Base-by-base conservation (phyloP, 495 filamentous ascomycete genomes). In the Aeminium ludgeri region DNA sequence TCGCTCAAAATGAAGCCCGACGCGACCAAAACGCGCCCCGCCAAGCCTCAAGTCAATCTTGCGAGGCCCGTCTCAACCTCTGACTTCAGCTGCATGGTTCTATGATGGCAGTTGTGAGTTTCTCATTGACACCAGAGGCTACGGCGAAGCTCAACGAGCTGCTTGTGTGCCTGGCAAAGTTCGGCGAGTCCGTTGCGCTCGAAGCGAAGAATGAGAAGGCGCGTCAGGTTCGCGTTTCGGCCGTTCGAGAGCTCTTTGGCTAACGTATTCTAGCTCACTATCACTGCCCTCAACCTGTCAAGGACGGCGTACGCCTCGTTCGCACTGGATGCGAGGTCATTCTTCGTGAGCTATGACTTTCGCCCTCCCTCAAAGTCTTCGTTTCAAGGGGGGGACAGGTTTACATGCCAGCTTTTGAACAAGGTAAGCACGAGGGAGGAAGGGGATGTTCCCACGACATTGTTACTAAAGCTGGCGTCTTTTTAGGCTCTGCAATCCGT, bases 301-400 rank as follows among this genome's bases (percentile, higher is more conserved):
- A 92, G 91, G 55, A 91, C 89, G 16, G 85, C 85, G 30, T 94
- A 94, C 61, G 75, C 80, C 0, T 82, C 82, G 12, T 82, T 93
- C 50, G 70, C 70, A 10, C 74, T 94, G 29, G 72, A 78, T 36
- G 68, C 68, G 19, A 67, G 65, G 41, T 61, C 64, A n/a, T 97
- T 95, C 61, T 97, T 95, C 54, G 71, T 80, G 18, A 68, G 66
- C 17, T 97, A 93, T 56, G 61, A 68, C 36, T 86, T 72, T 49
- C 61, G 65, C 40, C 64, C 66, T 11, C 23, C 3, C 23, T 25
- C 23, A 25, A 47, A n/a, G 6, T 55, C 50, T 3, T 48, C 52
- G 27, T 53, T 41, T 16, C 48, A 56, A 17, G 39, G 42, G 7
- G 57, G 67, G 10, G 63, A 71, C n/a, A 65, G 71, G 19, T 84